These are phyloP conservation scores for Suhomyces coccinellae DNA, from an alignment of 1,139 yeast species.

Conservation along the genomic window DNA sequence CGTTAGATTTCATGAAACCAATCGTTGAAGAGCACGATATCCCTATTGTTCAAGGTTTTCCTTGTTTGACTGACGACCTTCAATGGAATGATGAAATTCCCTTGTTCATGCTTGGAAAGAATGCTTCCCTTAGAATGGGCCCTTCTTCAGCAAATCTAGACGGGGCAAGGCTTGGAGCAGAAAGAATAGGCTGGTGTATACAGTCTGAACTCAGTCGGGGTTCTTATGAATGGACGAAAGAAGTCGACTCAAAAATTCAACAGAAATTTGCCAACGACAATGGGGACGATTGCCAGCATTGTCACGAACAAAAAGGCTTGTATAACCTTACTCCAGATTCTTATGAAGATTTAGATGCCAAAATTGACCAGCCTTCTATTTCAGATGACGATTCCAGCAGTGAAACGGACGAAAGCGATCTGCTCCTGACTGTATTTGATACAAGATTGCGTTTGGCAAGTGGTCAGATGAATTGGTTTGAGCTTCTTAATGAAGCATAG, in stretches of 20 bases:
- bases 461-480: constrained; percentile 36
- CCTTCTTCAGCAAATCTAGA: constrained; percentile 53
- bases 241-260: neutral
- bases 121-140: constrained; percentile 46
- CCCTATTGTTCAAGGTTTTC: constrained; percentile 37
- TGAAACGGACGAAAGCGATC: constrained; percentile 3
- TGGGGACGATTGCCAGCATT: constrained; percentile 2
- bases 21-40: constrained; percentile 31
- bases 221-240: constrained; percentile 24
- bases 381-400: constrained; percentile 1
- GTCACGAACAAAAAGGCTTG: constrained; percentile 3
- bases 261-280: neutral
- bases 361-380: constrained; percentile 3
- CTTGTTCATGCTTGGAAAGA: constrained; percentile 44
- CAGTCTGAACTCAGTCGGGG: constrained; percentile 31
- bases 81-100: constrained; percentile 45
- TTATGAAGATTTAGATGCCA: constrained; percentile 7
- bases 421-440: constrained; percentile 14
- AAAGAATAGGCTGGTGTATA: constrained; percentile 43
- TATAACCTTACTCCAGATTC: neutral
- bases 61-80: constrained; percentile 47
- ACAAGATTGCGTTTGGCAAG: constrained; percentile 30
- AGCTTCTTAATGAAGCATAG: constrained; percentile 18
- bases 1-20: constrained; percentile 31
- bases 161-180: constrained; percentile 51